Evolutionary conservation across 768 basidiomycete genomes (phyloP), one percentile per base, ranked within the genome.

Genomic region (Xerocomellus chrysenteron): DNA sequence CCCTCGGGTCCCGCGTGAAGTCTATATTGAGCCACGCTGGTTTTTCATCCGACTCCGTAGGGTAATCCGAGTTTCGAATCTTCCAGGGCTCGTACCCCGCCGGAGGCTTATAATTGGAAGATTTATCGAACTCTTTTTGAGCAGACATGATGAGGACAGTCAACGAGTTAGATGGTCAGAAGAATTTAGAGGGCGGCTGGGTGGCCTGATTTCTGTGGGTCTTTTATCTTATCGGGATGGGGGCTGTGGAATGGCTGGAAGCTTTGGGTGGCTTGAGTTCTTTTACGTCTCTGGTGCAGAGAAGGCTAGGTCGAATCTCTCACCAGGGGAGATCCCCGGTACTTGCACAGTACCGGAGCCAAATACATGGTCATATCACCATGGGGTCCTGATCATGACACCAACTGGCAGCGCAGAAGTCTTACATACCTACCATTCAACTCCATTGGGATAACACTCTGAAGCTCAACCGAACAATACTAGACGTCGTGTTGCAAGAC

Each of bases 31-130:
- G 33, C 47, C 54, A 54, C 8, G 30, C 4, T 3, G 47, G 32
- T 17, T 5, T 16, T 17, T 7, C 13, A 1, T 0, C 2, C 5
- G 19, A 14, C 2, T 8, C 3, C 8, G 2, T 3, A 16, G 30
- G 32, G 19, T 47, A 47, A 0, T 47, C n/a, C 21, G 21, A 21
- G 5, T 33, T 33, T 5, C 32, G 47, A 48, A 35, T 24, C 21
- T 24, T 17, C 47, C 47, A 48, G 19, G 35, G 14, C 10, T 11
- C 6, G 24, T 12, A 16, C 11, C 4, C 16, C 24, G 10, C 5
- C 4, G 35, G 47, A 35, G 11, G 35, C 10, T 9, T 1, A 48
- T 35, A 48, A 6, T 24, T 21, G 33, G 47, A 48, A 32, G 47
- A 24, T 1, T 14, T 48, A 21, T 17, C 10, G 21, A 48, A 48